Conservation (phyloP, 352 stramenopile genomes). For the Phytophthora ohioensis region DNA sequence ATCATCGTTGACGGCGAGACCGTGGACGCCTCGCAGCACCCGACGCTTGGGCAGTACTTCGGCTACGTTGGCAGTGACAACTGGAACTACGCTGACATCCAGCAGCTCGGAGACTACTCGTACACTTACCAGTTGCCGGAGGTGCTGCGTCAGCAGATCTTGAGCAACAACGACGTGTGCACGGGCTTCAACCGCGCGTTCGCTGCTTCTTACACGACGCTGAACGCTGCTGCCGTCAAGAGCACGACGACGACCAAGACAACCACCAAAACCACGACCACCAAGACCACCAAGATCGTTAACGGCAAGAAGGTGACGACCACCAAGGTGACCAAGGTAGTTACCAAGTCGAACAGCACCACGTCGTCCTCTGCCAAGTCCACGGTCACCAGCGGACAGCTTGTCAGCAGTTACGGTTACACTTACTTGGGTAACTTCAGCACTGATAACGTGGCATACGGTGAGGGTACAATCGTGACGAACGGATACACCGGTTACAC, state of each 20-base stretch:
- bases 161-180: conserved; percentile 75
- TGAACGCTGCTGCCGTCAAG: conserved; percentile 48
- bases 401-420: conserved; percentile 50
- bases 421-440: conserved; percentile 61
- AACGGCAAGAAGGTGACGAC: conserved; percentile 66
- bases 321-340: conserved; percentile 56
- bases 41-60: conserved; percentile 74
- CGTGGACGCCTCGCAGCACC: conserved; percentile 69
- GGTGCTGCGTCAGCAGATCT: conserved; percentile 63
- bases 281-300: conserved; percentile 55
- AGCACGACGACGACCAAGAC: conserved; percentile 55
- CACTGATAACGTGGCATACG: conserved; percentile 40
- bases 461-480: conserved; percentile 47
- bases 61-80: conserved; percentile 57
- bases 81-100: conserved; percentile 70
- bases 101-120: conserved; percentile 73
- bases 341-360: conserved; percentile 47
- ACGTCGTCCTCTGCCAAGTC: conserved; percentile 39
- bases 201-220: conserved; percentile 47
- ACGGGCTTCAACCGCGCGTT: conserved; percentile 61
- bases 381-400: conserved; percentile 38
- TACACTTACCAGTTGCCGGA: conserved; percentile 79
- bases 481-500: conserved; percentile 65
- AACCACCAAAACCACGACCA: conserved; percentile 54
- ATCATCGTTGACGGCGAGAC: conserved; percentile 50